Evolutionary conservation across 352 stramenopile genomes (phyloP).

Genomic region (Phytophthora palmivora): DNA sequence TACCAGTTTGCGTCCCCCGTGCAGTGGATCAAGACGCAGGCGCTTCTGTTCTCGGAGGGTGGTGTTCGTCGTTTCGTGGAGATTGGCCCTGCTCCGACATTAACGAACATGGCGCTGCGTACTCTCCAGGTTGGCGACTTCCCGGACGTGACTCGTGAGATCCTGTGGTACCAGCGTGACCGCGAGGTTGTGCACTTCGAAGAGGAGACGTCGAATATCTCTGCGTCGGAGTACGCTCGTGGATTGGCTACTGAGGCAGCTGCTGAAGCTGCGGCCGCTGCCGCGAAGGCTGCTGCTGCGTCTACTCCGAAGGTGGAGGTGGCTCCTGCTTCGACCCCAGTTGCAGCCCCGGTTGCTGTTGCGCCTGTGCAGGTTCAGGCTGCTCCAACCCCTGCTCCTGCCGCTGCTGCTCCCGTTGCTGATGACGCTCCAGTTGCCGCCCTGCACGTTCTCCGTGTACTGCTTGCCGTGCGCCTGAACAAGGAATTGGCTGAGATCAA

Average conservation of each 20-base stretch:
- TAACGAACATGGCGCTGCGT: conserved; percentile 87
- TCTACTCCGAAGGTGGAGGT: conserved; percentile 40
- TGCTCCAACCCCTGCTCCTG: conserved; percentile 21
- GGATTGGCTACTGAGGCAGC: conserved; percentile 32
- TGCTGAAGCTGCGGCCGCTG: conserved; percentile 40
- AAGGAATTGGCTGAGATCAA: conserved; percentile 76
- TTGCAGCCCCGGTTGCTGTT: conserved; percentile 35
- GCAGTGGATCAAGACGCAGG: conserved; percentile 91
- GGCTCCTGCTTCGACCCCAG: conserved; percentile 26
- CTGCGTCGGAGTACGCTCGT: conserved; percentile 70
- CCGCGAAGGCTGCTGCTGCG: conserved; percentile 50
- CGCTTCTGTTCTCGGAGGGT: conserved; percentile 68
- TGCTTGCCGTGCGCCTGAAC: conserved; percentile 79
- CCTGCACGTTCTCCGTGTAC: conserved; percentile 75
- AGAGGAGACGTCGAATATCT: conserved; percentile 64
- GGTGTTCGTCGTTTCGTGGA: conserved; percentile 81
- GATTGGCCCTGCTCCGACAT: conserved; percentile 80
- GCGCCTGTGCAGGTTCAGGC: conserved; percentile 31
- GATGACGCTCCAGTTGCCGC: conserved; percentile 71
- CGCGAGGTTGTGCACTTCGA: conserved; percentile 85
- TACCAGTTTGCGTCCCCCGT: conserved; percentile 92
- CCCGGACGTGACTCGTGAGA: conserved; percentile 58
- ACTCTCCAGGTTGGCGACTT: conserved; percentile 80
- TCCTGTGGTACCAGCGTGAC: conserved; percentile 88
- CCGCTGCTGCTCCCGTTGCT: conserved; percentile 23